These are phyloP conservation scores for Russula compacta DNA, from an alignment of 768 basidiomycete species.

Conservation along the genomic window DNA sequence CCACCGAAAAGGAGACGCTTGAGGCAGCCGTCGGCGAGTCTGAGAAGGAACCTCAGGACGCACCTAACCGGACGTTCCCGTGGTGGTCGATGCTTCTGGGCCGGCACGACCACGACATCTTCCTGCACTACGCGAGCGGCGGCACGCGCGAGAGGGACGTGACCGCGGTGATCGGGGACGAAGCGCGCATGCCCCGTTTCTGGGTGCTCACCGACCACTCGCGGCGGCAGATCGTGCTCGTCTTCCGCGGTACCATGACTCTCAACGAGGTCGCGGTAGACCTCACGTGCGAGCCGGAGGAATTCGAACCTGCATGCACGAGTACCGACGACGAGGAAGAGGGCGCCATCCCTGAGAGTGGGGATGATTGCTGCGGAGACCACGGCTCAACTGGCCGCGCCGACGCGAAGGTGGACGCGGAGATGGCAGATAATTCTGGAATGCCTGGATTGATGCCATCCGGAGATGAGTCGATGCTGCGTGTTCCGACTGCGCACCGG, in stretches of 20 bases:
- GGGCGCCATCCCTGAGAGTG: not conserved
- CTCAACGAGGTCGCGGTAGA: constrained; percentile 83
- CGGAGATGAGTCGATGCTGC: not conserved
- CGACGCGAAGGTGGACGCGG: not conserved
- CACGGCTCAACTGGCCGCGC: not conserved
- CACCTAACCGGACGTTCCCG: constrained; percentile 35
- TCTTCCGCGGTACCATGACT: constrained; percentile 63
- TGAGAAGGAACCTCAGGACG: constrained; percentile 32
- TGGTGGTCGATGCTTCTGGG: constrained; percentile 83
- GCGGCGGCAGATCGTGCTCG: constrained; percentile 64
- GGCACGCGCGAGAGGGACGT: constrained; percentile 13
- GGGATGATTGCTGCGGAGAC: constrained; percentile 24
- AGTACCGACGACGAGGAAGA: constrained; percentile 20
- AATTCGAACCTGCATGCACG: constrained; percentile 37
- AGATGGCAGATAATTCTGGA: not conserved
- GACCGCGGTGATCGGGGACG: constrained; percentile 50
- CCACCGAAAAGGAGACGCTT: constrained; percentile 51
- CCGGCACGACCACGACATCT: constrained; percentile 76
- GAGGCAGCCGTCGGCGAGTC: constrained; percentile 61
- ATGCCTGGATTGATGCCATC: not conserved
- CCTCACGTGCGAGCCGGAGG: constrained; percentile 68
- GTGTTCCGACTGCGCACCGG: not conserved
- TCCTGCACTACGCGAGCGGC: constrained; percentile 46
- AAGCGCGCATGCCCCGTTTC: constrained; percentile 70
- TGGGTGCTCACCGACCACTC: constrained; percentile 82